phyloP scores from a whole-genome alignment of 2,329 filamentous ascomycete species.

The Biscogniauxia sp. region DNA sequence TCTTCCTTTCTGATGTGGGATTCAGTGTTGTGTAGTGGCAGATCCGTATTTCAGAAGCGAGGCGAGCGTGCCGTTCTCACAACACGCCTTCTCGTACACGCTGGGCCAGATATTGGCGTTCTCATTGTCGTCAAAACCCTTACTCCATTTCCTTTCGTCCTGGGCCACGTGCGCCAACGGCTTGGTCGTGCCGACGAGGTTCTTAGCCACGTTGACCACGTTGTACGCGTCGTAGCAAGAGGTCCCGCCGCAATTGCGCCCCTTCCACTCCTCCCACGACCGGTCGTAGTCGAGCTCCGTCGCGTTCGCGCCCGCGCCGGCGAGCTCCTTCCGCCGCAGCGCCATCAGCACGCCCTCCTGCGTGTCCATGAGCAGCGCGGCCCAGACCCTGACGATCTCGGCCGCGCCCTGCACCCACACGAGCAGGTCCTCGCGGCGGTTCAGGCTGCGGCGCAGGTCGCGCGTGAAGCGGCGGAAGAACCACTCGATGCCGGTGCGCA shows the following conservation, averaged over 20 bases:
- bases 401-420: conserved; percentile 6
- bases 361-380: conserved; percentile 5
- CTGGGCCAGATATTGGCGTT: conserved; percentile 8
- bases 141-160: conserved; percentile 15
- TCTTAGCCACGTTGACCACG: background rate
- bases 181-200: background rate
- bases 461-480: background rate
- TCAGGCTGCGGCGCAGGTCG: background rate
- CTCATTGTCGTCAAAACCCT: background rate
- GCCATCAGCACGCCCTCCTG: conserved; percentile 17
- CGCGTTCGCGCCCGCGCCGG: background rate
- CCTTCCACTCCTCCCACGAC: conserved; percentile 22
- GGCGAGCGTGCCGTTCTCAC: conserved; percentile 10
- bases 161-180: conserved; percentile 10
- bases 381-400: conserved; percentile 15
- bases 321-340: conserved; percentile 10
- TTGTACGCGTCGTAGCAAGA: conserved; percentile 15
- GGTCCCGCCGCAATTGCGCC: conserved; percentile 23
- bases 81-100: conserved; percentile 24
- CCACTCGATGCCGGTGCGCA: background rate
- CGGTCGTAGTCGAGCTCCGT: background rate
- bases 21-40: background rate
- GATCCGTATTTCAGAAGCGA: conserved; percentile 10
- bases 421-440: background rate
- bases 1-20: background rate